A percentile compares a stretch with the other conserved stretches of the same genome.
phyloP scores from a whole-genome alignment of 208 protist species.

The Crithidia expoeki region DNA sequence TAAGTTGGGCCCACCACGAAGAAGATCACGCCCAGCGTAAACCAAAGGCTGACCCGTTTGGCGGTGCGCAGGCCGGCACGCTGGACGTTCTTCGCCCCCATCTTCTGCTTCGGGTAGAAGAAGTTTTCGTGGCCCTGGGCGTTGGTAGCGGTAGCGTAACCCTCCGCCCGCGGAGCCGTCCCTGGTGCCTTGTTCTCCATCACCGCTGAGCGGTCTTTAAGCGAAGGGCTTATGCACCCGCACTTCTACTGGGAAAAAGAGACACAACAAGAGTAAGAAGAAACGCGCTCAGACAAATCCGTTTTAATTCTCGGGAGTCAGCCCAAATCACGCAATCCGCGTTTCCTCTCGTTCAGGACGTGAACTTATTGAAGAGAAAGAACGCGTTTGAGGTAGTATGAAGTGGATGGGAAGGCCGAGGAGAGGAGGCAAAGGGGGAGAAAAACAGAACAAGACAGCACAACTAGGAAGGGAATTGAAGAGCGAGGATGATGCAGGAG shows the following conservation, averaged over 20 bases:
- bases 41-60: constrained; percentile 53
- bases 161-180: constrained; percentile 59
- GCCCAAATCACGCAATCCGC: too few relatives aligned
- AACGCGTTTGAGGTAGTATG: too few relatives aligned
- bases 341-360: too few relatives aligned
- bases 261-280: too few relatives aligned
- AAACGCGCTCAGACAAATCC: too few relatives aligned
- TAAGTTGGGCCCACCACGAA: constrained; percentile 68
- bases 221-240: too few relatives aligned
- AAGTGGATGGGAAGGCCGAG: not conserved
- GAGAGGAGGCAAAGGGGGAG: not conserved
- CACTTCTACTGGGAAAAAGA: too few relatives aligned
- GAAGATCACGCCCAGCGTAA: constrained; percentile 46
- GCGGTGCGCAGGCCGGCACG: constrained; percentile 70
- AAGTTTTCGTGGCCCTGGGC: constrained; percentile 74
- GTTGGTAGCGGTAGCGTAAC: constrained; percentile 54
- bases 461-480: too few relatives aligned
- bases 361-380: too few relatives aligned
- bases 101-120: constrained; percentile 64
- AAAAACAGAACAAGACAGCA: not conserved
- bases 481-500: too few relatives aligned
- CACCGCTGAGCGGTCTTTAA: too few relatives aligned
- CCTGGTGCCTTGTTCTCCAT: constrained; percentile 87
- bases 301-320: too few relatives aligned
- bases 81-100: constrained; percentile 66